phyloP scores from a whole-genome alignment of 176 grass and related monocot genomes.

The Neostapfia colusana region DNA sequence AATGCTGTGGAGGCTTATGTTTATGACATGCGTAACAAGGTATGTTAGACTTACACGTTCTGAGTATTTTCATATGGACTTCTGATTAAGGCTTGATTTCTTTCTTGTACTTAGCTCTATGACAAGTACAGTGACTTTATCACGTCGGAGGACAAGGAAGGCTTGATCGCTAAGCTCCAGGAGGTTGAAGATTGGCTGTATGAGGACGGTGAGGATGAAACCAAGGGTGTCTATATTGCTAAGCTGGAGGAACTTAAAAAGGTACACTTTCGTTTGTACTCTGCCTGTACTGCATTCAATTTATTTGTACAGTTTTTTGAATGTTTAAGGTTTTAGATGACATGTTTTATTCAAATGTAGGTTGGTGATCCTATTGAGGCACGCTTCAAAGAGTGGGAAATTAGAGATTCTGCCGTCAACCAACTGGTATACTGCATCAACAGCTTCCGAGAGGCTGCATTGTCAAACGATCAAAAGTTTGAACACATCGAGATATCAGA shows the following conservation, averaged over 20 bases:
- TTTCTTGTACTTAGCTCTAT: constrained; percentile 52
- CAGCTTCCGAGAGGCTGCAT: constrained; percentile 81
- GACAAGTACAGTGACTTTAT: constrained; percentile 84
- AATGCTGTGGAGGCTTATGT: constrained; percentile 95
- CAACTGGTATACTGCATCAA: constrained; percentile 68
- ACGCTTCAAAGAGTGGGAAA: constrained; percentile 60
- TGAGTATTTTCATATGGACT: not conserved
- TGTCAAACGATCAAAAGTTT: constrained; percentile 68
- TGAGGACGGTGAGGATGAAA: constrained; percentile 94
- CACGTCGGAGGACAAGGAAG: constrained; percentile 58
- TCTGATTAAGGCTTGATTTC: not conserved
- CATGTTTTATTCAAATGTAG: constrained; percentile 37
- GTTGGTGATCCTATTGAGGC: constrained; percentile 70
- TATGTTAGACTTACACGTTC: constrained; percentile 10
- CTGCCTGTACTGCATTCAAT: not conserved
- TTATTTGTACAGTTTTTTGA: not conserved
- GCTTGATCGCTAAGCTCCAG: constrained; percentile 64
- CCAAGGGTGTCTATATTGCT: constrained; percentile 87
- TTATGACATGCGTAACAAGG: constrained; percentile 99
- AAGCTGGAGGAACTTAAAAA: constrained; percentile 92
- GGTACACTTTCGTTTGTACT: constrained; percentile 19
- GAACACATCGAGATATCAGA: constrained; percentile 84
- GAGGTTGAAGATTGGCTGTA: constrained; percentile 96
- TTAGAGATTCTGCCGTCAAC: constrained; percentile 42
- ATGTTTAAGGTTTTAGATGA: not conserved